phyloP scores from a whole-genome alignment of 2,329 filamentous ascomycete species.

The Penicillium palitans region DNA sequence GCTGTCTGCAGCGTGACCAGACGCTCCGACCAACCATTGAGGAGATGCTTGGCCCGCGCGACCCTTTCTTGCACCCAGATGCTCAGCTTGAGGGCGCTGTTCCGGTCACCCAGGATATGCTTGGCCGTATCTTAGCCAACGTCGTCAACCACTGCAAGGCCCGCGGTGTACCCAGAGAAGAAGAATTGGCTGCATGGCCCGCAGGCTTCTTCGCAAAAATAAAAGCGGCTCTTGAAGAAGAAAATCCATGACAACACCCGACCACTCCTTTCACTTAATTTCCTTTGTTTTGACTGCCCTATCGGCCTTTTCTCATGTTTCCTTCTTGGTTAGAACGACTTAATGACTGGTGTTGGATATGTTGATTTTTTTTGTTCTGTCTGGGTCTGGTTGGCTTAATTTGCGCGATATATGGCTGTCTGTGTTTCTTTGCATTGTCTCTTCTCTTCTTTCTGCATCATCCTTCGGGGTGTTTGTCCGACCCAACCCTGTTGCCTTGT shows the following conservation, averaged over 20 bases:
- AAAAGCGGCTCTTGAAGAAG: slow-evolving; percentile 48
- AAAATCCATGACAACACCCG: slow-evolving; percentile 31
- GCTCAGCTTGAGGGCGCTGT: slow-evolving; percentile 47
- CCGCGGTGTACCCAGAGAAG: slow-evolving; percentile 56
- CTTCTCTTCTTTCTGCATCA: slow-evolving; percentile 8
- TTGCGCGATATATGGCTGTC: slow-evolving; percentile 16
- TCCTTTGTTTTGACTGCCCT: slow-evolving; percentile 26
- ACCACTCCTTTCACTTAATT: slow-evolving; percentile 23
- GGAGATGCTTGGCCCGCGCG: slow-evolving; percentile 56
- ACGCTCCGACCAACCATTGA: slow-evolving; percentile 57
- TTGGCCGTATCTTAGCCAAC: slow-evolving; percentile 59
- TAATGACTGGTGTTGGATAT: slow-evolving; percentile 31
- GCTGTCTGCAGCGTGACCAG: slow-evolving; percentile 61
- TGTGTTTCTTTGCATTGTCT: slow-evolving; percentile 14
- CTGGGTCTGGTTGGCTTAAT: slow-evolving; percentile 16
- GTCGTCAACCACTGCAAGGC: slow-evolving; percentile 61
- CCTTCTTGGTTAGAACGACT: slow-evolving; percentile 27
- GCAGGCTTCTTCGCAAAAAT: slow-evolving; percentile 51
- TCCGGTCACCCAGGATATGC: slow-evolving; percentile 58
- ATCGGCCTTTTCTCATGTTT: slow-evolving; percentile 8
- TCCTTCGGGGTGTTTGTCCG: slow-evolving; percentile 5
- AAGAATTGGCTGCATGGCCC: slow-evolving; percentile 54
- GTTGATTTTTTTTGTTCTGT: slow-evolving; percentile 1
- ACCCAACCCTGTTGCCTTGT: not conserved
- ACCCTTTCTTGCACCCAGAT: slow-evolving; percentile 62